Evolutionary conservation across 305 asterid species (phyloP), one percentile per base, ranked within the genome.

Genomic region (Stenogyne calaminthoides): DNA sequence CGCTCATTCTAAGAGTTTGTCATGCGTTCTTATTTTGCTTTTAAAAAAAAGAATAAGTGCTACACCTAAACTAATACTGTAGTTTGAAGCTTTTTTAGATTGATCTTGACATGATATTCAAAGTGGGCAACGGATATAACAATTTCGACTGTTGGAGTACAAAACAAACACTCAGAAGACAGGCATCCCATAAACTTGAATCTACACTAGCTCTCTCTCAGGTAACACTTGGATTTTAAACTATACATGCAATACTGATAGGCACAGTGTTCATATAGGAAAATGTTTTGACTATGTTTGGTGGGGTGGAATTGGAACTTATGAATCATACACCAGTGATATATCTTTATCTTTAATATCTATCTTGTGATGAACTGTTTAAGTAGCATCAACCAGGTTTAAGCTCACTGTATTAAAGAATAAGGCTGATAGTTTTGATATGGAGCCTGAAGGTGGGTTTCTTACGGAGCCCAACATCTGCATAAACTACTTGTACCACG

Each of bases 141-240:
- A n/a, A n/a, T n/a, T n/a, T n/a, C n/a, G n/a, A n/a, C n/a, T n/a
- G n/a, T n/a, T n/a, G n/a, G n/a, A n/a, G n/a, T n/a, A n/a, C n/a
- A 97, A 73, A 94, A 92, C 99, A 73, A 94, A 92, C 85, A 94
- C 98, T 94, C 71, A 88, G 77, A 68, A 91, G 74, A 79, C 83
- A 91, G 82, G 97, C 99, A 71, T 74, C 98, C 72, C 82, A 88
- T 92, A 94, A 94, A 75, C 99, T 94, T 80, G 98, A 94, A 68
- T 91, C 98, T n/a, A 91, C 99, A 34, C 78, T 94, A 82, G 98
- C 99, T 81, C 77, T 94, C 99, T 81, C 77, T 94, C 73, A 94
- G 98, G 98, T 89, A 73, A 83, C 47, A 80, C 67, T 20, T 70
- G 51, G 36, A 54, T 64, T 54, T 78, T 47, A 54, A 71, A 29